Evolutionary conservation across 805 yeast species (phyloP).

Genomic region (Hanseniaspora nectarophila): DNA sequence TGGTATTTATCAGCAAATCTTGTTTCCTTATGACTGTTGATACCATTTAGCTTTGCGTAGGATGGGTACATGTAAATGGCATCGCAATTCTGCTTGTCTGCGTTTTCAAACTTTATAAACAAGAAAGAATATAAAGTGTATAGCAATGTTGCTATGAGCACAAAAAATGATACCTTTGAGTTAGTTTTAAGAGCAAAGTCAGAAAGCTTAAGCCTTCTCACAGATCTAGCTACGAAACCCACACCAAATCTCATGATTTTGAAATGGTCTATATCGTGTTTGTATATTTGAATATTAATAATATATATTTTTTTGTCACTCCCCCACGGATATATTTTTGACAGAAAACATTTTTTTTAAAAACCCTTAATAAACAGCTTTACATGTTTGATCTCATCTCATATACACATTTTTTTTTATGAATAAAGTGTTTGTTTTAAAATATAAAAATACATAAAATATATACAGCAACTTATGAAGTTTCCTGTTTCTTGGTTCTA

Average conservation of each 20-base stretch:
- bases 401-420: not conserved
- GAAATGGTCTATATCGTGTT: not conserved
- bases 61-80: constrained; percentile 74
- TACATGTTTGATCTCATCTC: too few relatives aligned
- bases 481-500: constrained; percentile 2
- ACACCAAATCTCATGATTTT: not conserved
- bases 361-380: too few relatives aligned
- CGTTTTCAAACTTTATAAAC: constrained; percentile 28
- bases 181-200: not conserved
- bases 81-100: constrained; percentile 47
- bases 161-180: not conserved
- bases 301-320: not conserved
- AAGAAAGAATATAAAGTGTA: constrained; percentile 16
- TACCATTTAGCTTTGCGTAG: constrained; percentile 60
- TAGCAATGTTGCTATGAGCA: constrained; percentile 19
- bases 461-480: not conserved
- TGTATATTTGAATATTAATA: not conserved
- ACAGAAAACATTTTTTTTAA: too few relatives aligned
- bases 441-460: not conserved
- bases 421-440: not conserved
- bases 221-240: not conserved
- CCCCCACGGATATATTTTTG: too few relatives aligned
- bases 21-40: constrained; percentile 53
- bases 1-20: constrained; percentile 69
- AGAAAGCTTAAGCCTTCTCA: not conserved